A percentile compares a stretch with the other conserved stretches of the same genome.
These are phyloP conservation scores for Podospora anserina DNA, from an alignment of 495 filamentous ascomycete genomes.

Conservation along the genomic window DNA sequence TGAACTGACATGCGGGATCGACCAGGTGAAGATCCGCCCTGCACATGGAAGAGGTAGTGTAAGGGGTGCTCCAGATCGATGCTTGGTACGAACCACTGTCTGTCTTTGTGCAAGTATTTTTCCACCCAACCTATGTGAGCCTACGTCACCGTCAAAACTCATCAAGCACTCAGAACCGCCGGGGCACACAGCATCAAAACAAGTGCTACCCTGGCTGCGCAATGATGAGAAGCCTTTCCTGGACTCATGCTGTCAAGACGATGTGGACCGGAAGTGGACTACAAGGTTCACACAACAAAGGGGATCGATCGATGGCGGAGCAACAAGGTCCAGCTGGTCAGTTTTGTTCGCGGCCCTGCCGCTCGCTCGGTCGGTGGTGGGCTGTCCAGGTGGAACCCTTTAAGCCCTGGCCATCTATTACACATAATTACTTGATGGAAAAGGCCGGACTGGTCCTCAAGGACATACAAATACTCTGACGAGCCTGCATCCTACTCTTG, in stretches of 20 bases:
- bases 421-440: conserved; percentile 55
- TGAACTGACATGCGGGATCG: conserved; percentile 5
- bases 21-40: not conserved
- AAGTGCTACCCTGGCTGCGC: not conserved
- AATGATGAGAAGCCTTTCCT: no score
- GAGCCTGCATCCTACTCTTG: conserved; percentile 2
- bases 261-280: not conserved
- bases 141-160: not conserved
- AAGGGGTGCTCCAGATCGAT: not conserved
- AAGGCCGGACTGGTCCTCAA: conserved; percentile 1
- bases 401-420: conserved; percentile 34
- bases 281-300: not conserved
- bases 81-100: not conserved
- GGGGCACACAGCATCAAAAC: not conserved
- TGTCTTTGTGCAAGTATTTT: no score
- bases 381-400: conserved; percentile 1
- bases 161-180: not conserved
- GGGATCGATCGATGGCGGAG: conserved; percentile 1
- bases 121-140: not conserved
- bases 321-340: conserved; percentile 1
- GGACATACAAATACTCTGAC: conserved; percentile 26
- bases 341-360: conserved; percentile 19
- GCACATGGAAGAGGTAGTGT: not conserved
- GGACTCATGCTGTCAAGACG: not conserved
- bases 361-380: conserved; percentile 4